phyloP scores from a whole-genome alignment of 164 flowering plant species.

The Aristolochia fimbriata region DNA sequence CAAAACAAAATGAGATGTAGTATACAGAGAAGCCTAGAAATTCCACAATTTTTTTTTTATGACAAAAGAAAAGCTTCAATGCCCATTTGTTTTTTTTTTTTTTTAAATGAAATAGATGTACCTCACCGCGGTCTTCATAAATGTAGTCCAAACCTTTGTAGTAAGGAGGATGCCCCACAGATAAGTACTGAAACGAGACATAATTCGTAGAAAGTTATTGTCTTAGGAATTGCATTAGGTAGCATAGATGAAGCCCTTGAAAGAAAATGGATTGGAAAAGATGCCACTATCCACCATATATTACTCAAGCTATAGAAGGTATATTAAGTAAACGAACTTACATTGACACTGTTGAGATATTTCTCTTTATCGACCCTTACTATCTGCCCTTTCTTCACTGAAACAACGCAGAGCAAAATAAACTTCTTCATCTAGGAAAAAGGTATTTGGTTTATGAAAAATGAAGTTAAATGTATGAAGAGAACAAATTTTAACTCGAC shows the following conservation, averaged over 20 bases:
- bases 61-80: neutral
- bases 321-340: slow-evolving; percentile 17
- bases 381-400: slow-evolving; percentile 92
- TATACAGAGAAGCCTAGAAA: too few species aligned
- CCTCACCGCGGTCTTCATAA: slow-evolving; percentile 96
- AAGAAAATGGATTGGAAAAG: too few species aligned
- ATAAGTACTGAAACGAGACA: slow-evolving; percentile 49
- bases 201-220: neutral
- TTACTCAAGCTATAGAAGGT: too few species aligned
- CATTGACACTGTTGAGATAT: slow-evolving; percentile 82
- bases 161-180: slow-evolving; percentile 88
- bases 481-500: too few species aligned
- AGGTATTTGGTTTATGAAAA: too few species aligned
- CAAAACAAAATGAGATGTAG: neutral
- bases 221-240: too few species aligned
- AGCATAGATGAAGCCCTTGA: too few species aligned
- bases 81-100: neutral
- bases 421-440: too few species aligned
- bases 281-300: too few species aligned
- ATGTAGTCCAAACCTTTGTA: slow-evolving; percentile 92
- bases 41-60: too few species aligned
- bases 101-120: slow-evolving; percentile 12
- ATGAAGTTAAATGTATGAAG: too few species aligned
- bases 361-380: slow-evolving; percentile 85
- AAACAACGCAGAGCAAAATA: slow-evolving; percentile 3